Evolutionary conservation across 441 rosid species (phyloP).

Genomic region (Populus hybrid): DNA sequence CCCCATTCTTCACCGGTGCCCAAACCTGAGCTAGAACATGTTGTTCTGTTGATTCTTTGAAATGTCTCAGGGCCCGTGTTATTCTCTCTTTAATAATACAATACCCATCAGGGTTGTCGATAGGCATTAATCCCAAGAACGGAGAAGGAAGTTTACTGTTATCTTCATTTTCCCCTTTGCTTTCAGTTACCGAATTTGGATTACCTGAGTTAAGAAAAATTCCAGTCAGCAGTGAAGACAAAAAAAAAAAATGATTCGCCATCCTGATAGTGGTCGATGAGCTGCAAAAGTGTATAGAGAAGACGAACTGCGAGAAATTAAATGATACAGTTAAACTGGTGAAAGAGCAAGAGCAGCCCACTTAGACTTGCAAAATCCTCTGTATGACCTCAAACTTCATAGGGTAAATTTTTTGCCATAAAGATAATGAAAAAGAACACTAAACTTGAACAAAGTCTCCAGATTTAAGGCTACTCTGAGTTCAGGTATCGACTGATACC

Average conservation of each 20-base stretch:
- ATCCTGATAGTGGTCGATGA: not conserved
- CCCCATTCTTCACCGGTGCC: constrained; percentile 75
- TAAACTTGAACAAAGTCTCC: not conserved
- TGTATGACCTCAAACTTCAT: not conserved
- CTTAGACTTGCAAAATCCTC: not conserved
- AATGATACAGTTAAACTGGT: not conserved
- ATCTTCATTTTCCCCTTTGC: constrained; percentile 31
- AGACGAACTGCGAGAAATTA: not conserved
- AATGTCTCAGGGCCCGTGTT: constrained; percentile 74
- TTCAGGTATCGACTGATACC: not conserved
- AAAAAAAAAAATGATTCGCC: constrained; percentile 7
- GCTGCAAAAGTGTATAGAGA: not conserved
- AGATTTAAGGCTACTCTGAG: not conserved
- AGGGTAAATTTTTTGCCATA: not conserved
- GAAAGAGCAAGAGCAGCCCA: not conserved
- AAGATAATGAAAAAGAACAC: not conserved
- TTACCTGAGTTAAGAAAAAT: constrained; percentile 45
- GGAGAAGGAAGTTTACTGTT: constrained; percentile 46
- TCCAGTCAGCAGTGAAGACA: constrained; percentile 2
- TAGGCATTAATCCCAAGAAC: constrained; percentile 38
- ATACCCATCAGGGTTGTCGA: constrained; percentile 57
- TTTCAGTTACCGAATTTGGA: constrained; percentile 39
- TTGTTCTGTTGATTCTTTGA: constrained; percentile 79
- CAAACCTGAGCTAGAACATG: constrained; percentile 88
- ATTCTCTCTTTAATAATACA: constrained; percentile 75